phyloP scores from a whole-genome alignment of 2,329 filamentous ascomycete genomes.

The Calonectria fujianensis region DNA sequence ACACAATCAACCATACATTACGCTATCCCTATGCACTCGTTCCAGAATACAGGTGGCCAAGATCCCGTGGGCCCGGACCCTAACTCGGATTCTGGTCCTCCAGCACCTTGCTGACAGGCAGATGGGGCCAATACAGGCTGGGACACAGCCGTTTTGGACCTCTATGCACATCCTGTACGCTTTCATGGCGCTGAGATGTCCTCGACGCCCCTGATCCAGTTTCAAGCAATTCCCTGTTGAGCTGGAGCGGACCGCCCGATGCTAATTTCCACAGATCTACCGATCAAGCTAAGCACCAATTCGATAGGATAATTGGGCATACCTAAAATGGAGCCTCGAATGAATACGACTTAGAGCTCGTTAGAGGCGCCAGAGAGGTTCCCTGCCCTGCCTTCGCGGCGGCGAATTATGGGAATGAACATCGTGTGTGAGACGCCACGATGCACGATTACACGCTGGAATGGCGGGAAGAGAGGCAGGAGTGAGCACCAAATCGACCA shows the following conservation, averaged over 20 bases:
- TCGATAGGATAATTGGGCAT: neutral
- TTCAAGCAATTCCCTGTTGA: conserved; percentile 5
- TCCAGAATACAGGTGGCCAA: conserved; percentile 45
- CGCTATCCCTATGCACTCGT: conserved; percentile 52
- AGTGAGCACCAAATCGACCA: neutral
- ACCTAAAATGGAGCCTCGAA: neutral
- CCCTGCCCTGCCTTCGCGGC: neutral
- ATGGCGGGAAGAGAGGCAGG: neutral
- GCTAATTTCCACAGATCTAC: conserved; percentile 14
- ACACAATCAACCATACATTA: conserved; percentile 51
- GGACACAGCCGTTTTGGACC: conserved; percentile 30
- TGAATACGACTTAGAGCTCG: neutral
- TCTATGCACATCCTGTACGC: conserved; percentile 17
- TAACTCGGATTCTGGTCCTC: conserved; percentile 47
- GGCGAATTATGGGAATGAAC: neutral
- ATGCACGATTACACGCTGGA: neutral
- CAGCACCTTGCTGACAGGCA: conserved; percentile 51
- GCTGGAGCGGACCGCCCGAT: conserved; percentile 6
- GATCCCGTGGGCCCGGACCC: conserved; percentile 44
- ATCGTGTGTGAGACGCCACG: no score
- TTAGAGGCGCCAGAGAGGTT: neutral
- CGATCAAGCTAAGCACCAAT: neutral
- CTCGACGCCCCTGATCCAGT: neutral
- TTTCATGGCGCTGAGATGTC: conserved; percentile 6
- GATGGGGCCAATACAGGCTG: conserved; percentile 34